Percentiles rank a stretch among this genome's conserved stretches.
phyloP scores from a whole-genome alignment of 2,329 filamentous ascomycete genomes.

The Intubia oerlemansii region DNA sequence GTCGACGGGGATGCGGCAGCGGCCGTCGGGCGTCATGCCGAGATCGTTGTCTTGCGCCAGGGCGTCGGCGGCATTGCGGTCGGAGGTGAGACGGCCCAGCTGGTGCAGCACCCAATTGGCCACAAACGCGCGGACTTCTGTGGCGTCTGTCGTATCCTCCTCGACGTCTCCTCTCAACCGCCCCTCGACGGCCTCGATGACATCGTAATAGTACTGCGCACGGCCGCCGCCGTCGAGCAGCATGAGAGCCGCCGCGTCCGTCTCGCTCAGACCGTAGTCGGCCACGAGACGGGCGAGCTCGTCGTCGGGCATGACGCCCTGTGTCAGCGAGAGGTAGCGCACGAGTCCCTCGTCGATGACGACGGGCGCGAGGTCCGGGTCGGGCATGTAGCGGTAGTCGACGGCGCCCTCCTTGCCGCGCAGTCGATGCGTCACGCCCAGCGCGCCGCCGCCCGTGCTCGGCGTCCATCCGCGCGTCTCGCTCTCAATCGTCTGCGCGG shows the following conservation, averaged over 20 bases:
- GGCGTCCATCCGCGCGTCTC: slow-evolving; percentile 90
- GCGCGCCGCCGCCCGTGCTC: slow-evolving; percentile 21
- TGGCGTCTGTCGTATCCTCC: slow-evolving; percentile 3
- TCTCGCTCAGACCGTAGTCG: slow-evolving; percentile 47
- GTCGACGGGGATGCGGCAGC: slow-evolving; percentile 24
- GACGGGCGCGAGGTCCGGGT: slow-evolving; percentile 71
- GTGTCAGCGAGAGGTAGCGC: slow-evolving; percentile 32
- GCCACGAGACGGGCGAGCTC: slow-evolving; percentile 40
- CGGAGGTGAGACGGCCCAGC: slow-evolving; percentile 43
- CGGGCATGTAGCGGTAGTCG: slow-evolving; percentile 96
- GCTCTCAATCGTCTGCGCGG: slow-evolving; percentile 33
- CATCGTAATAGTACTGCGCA: slow-evolving; percentile 60
- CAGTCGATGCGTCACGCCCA: slow-evolving; percentile 58
- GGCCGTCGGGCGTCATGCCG: slow-evolving; percentile 20
- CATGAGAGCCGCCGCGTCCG: slow-evolving; percentile 67
- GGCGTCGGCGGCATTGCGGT: slow-evolving; percentile 11
- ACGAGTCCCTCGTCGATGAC: slow-evolving; percentile 53
- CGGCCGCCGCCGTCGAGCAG: slow-evolving; percentile 58
- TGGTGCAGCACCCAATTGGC: slow-evolving; percentile 57
- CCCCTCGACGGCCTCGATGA: slow-evolving; percentile 27
- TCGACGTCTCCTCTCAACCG: slow-evolving; percentile 1
- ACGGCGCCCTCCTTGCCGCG: slow-evolving; percentile 92
- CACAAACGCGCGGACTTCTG: slow-evolving; percentile 20
- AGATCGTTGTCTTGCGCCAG: no score
- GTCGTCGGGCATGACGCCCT: slow-evolving; percentile 54